These are phyloP conservation scores for Agaricus blazei DNA, from an alignment of 768 basidiomycete genomes.

Conservation along the genomic window DNA sequence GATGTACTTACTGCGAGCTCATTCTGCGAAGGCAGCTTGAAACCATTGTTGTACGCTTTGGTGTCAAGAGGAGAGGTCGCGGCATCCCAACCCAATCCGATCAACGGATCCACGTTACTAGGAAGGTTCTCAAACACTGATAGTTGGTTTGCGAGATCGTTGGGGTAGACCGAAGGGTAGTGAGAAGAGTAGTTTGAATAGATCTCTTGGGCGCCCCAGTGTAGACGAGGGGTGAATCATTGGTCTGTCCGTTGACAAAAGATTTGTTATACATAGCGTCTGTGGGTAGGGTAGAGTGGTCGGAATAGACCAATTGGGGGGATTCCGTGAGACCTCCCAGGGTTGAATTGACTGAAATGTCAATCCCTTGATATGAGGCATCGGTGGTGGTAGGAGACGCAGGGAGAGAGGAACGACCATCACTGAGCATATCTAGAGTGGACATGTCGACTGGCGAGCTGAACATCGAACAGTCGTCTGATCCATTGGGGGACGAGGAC, in stretches of 20 bases:
- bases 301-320: conserved; percentile 20
- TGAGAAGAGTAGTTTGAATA: conserved; percentile 20
- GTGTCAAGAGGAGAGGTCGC: conserved; percentile 18
- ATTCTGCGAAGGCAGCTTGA: conserved; percentile 25
- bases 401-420: conserved; percentile 18
- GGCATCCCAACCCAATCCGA: conserved; percentile 26
- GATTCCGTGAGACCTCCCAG: conserved; percentile 26
- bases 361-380: conserved; percentile 26
- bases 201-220: conserved; percentile 2
- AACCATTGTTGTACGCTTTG: conserved; percentile 22
- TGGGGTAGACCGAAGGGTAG: conserved; percentile 22
- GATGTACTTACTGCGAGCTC: conserved; percentile 23
- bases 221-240: conserved; percentile 3
- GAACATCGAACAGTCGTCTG: conserved; percentile 24
- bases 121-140: conserved; percentile 21
- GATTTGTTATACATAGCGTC: conserved; percentile 10
- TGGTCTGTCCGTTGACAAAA: conserved; percentile 8
- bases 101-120: conserved; percentile 22
- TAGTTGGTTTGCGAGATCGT: conserved; percentile 27
- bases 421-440: conserved; percentile 2
- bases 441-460: conserved; percentile 14
- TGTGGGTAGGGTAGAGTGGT: conserved; percentile 13
- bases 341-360: conserved; percentile 27
- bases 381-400: conserved; percentile 24
- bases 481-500: conserved; percentile 27